A percentile compares a stretch with the other conserved stretches of the same genome.
phyloP scores from a whole-genome alignment of 306 rosid species.

The Cucurbita pepo region DNA sequence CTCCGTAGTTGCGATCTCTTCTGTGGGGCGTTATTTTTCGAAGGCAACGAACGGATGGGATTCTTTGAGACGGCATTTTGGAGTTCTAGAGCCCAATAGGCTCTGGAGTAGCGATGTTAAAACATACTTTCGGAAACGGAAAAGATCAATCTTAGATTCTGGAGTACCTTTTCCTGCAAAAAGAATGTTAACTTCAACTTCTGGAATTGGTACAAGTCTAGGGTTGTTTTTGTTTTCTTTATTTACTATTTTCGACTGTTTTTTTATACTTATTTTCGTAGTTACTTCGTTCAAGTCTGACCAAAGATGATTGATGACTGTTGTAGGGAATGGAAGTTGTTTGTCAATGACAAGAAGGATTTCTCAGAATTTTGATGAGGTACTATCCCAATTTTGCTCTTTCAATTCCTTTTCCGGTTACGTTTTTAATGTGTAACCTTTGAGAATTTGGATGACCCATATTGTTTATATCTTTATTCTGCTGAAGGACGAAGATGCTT shows the following conservation, averaged over 20 bases:
- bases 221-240: neutral
- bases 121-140: constrained; percentile 12
- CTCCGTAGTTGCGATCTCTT: neutral
- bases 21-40: constrained; percentile 5
- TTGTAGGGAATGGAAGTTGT: neutral
- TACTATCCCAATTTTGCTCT: neutral
- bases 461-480: neutral
- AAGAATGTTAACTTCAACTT: constrained; percentile 1
- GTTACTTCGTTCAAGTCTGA: neutral
- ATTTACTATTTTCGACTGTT: neutral
- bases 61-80: neutral
- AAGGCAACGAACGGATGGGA: neutral
- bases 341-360: neutral
- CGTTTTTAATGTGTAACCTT: neutral
- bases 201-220: constrained; percentile 8
- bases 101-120: neutral
- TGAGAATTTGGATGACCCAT: neutral
- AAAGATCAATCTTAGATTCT: neutral
- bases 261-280: neutral
- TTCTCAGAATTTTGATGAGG: neutral
- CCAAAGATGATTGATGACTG: neutral
- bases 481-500: neutral
- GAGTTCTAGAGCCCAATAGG: neutral
- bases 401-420: neutral
- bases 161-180: neutral